These are phyloP conservation scores for Daldinia sp. DNA, from an alignment of 2,329 filamentous ascomycete species.

Conservation along the genomic window DNA sequence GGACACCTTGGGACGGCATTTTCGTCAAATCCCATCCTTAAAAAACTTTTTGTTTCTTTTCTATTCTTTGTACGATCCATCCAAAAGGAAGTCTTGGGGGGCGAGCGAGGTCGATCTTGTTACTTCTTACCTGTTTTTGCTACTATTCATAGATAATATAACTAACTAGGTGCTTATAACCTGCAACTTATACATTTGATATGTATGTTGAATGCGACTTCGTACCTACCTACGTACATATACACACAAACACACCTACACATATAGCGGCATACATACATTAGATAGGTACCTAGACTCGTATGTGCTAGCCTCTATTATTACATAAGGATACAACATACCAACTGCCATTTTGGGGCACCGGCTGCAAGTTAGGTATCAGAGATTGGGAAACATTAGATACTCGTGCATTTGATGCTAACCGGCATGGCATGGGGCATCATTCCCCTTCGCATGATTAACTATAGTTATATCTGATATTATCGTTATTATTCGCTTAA, in stretches of 20 bases:
- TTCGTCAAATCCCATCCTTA: slow-evolving; percentile 30
- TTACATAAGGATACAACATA: not conserved
- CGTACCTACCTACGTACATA: too few species aligned
- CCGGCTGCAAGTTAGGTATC: slow-evolving; percentile 1
- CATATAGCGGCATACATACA: not conserved
- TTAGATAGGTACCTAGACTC: not conserved
- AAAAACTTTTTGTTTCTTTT: not conserved
- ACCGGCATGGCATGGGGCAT: not conserved
- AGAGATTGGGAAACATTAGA: slow-evolving; percentile 11
- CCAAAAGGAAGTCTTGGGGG: slow-evolving; percentile 10
- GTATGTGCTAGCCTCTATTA: not conserved
- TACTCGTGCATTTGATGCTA: slow-evolving; percentile 15
- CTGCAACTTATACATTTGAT: too few species aligned
- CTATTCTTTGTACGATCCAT: slow-evolving; percentile 4
- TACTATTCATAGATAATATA: slow-evolving; percentile 20
- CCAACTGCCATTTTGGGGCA: slow-evolving; percentile 13
- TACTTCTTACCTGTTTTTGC: slow-evolving; percentile 3
- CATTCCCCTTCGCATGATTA: slow-evolving; percentile 12
- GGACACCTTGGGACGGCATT: slow-evolving; percentile 28
- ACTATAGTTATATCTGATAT: slow-evolving; percentile 1
- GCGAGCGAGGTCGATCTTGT: slow-evolving; percentile 18
- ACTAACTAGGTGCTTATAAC: not conserved
- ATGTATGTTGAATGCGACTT: too few species aligned
- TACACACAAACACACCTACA: not conserved
- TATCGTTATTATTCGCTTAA: slow-evolving; percentile 5